Evolutionary conservation across 805 yeast species (phyloP), one percentile per base, ranked within the genome.

Genomic region (Candida parachauliodes): DNA sequence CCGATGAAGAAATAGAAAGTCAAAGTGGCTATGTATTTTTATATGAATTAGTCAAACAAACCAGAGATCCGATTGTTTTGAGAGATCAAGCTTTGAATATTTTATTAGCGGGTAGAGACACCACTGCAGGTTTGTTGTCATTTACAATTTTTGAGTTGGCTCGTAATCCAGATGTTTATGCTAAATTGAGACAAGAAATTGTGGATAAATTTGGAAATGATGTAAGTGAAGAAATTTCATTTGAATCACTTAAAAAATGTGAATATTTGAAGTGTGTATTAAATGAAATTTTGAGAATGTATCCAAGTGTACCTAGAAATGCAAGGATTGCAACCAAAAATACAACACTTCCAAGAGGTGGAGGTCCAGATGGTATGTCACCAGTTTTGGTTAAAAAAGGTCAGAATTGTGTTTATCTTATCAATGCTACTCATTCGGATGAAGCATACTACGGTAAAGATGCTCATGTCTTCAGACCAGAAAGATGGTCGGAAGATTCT

Each of bases 311-410:
- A 8, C 65, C 67, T 7, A 49, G 56, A 32, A 61, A 61, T 41
- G 57, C 47, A 34, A 48, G 62, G 27, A 42, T 49, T 25, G 47
- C 58, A 10, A 49, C 47, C 26, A 54, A 53, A 39, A 43, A 49
- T 28, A 57, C 62, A 3, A 55, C 60, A 4, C 44, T 57, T 19
- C 62, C 62, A 14, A 42, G 49, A 32, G 62, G 62, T 22, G 60
- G 60, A 12, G 66, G 65, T 24, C 24, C 40, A 11, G 68, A 71
- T 42, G 62, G 54, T 14, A 41, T 40, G 25, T 40, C 57, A 28
- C 77, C 77, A 8, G 43, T 72, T 3, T 62, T 65, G 37, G 57
- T 74, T 17, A 57, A 56, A 28, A 71, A 72, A 52, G 77, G 76
- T 26, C 61, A 65, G 34, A 52, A 51, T n/a, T 66, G 73, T 16